These are phyloP conservation scores for Lentinus polychrous DNA, from an alignment of 1,284 basidiomycete genomes.

Conservation along the genomic window DNA sequence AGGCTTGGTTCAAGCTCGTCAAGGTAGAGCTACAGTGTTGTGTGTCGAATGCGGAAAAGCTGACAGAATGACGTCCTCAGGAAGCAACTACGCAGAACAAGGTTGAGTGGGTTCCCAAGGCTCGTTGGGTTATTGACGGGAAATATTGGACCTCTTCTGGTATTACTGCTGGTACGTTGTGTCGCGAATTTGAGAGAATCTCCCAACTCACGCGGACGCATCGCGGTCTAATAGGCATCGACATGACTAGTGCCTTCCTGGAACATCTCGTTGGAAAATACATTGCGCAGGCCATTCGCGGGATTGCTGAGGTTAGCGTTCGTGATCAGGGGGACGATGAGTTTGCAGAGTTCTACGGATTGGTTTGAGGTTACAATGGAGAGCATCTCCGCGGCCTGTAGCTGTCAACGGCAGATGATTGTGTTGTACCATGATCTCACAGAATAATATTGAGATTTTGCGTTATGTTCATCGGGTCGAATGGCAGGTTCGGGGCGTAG, in stretches of 20 bases:
- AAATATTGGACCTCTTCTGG: slow-evolving; percentile 33
- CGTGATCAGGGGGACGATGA: slow-evolving; percentile 27
- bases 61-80: slow-evolving; percentile 8
- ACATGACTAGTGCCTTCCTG: slow-evolving; percentile 29
- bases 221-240: slow-evolving; percentile 11
- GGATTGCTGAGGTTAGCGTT: slow-evolving; percentile 24
- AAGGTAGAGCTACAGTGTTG: slow-evolving; percentile 1
- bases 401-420: too few species aligned
- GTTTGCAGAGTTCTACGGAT: slow-evolving; percentile 26
- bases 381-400: not conserved
- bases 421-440: too few species aligned
- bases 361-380: slow-evolving; percentile 12
- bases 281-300: slow-evolving; percentile 16
- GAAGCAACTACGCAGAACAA: slow-evolving; percentile 16
- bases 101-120: slow-evolving; percentile 29
- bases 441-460: too few species aligned
- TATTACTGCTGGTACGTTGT: slow-evolving; percentile 26
- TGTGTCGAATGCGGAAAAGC: not conserved
- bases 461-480: too few species aligned
- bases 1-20: slow-evolving; percentile 22
- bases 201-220: too few species aligned
- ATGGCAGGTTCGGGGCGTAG: too few species aligned
- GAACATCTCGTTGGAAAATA: slow-evolving; percentile 26
- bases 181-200: too few species aligned
- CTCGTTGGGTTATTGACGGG: slow-evolving; percentile 33